A percentile compares a stretch with the other conserved stretches of the same genome.
These are phyloP conservation scores for Coccinonectria pachysandricola DNA, from an alignment of 2,329 filamentous ascomycete genomes.

Conservation along the genomic window DNA sequence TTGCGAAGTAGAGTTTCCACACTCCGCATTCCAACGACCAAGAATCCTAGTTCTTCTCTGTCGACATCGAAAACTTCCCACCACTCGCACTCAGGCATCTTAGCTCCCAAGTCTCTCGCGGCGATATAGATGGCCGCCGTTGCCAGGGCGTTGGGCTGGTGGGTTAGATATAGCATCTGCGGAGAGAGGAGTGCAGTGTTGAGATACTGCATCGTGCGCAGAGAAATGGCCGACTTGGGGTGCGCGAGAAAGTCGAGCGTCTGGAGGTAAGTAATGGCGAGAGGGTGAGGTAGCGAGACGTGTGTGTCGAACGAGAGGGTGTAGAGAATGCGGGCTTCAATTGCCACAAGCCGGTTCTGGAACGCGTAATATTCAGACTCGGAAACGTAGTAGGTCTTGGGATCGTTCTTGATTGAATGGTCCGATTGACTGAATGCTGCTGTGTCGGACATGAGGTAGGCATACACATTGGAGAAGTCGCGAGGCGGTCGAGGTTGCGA, in stretches of 20 bases:
- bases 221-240: slow-evolving; percentile 43
- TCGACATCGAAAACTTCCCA: slow-evolving; percentile 98
- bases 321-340: slow-evolving; percentile 68
- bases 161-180: slow-evolving; percentile 82
- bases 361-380: slow-evolving; percentile 61
- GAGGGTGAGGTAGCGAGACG: slow-evolving; percentile 73
- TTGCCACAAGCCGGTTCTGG: slow-evolving; percentile 54
- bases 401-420: slow-evolving; percentile 26
- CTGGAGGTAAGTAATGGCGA: slow-evolving; percentile 88
- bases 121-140: slow-evolving; percentile 88
- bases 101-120: slow-evolving; percentile 62
- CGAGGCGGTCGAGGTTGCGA: slow-evolving; percentile 65
- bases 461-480: slow-evolving; percentile 75
- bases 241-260: slow-evolving; percentile 59
- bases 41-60: slow-evolving; percentile 83
- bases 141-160: slow-evolving; percentile 78
- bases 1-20: slow-evolving; percentile 57
- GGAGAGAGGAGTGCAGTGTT: slow-evolving; percentile 80
- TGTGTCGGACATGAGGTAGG: slow-evolving; percentile 59
- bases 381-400: slow-evolving; percentile 55
- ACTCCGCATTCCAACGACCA: slow-evolving; percentile 78
- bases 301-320: slow-evolving; percentile 74
- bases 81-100: slow-evolving; percentile 78
- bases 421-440: slow-evolving; percentile 43
- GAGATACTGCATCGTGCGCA: slow-evolving; percentile 63